A percentile compares a stretch with the other conserved stretches of the same genome.
These are phyloP conservation scores for Pseudocercospora fijiensis DNA, from an alignment of 2,329 filamentous ascomycete species.

Conservation along the genomic window DNA sequence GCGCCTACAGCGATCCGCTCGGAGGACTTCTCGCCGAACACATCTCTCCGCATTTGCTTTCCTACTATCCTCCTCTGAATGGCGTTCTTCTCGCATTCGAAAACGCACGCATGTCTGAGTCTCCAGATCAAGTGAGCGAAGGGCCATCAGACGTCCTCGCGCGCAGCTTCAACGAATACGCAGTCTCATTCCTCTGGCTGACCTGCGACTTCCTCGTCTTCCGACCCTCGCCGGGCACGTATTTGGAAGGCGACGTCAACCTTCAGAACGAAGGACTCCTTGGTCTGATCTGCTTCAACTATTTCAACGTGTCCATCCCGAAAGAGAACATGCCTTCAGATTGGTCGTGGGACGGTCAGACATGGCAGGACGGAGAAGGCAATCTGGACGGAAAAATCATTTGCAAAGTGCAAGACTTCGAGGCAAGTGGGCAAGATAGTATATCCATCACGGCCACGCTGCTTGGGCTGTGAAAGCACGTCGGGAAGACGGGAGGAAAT, in stretches of 20 bases:
- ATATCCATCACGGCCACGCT: slow-evolving; percentile 26
- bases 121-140: slow-evolving; percentile 20
- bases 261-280: slow-evolving; percentile 86
- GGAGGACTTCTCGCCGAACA: slow-evolving; percentile 72
- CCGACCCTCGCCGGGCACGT: slow-evolving; percentile 68
- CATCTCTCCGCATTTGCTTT: slow-evolving; percentile 71
- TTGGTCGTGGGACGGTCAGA: slow-evolving; percentile 71
- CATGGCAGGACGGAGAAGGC: slow-evolving; percentile 72
- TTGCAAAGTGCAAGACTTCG: slow-evolving; percentile 82
- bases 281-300: slow-evolving; percentile 83
- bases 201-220: slow-evolving; percentile 86
- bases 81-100: slow-evolving; percentile 74
- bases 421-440: slow-evolving; percentile 54
- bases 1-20: slow-evolving; percentile 67
- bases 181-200: slow-evolving; percentile 81
- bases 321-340: slow-evolving; percentile 68
- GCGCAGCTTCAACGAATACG: slow-evolving; percentile 71
- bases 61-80: slow-evolving; percentile 69
- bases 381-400: slow-evolving; percentile 68
- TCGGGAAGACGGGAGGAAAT: background rate
- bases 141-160: slow-evolving; percentile 39
- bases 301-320: slow-evolving; percentile 88
- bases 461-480: slow-evolving; percentile 13
- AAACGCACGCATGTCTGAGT: slow-evolving; percentile 64
- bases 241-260: slow-evolving; percentile 78